Base-by-base conservation (phyloP, 2,329 filamentous ascomycete genomes). In the Westerdykella aurantiaca region DNA sequence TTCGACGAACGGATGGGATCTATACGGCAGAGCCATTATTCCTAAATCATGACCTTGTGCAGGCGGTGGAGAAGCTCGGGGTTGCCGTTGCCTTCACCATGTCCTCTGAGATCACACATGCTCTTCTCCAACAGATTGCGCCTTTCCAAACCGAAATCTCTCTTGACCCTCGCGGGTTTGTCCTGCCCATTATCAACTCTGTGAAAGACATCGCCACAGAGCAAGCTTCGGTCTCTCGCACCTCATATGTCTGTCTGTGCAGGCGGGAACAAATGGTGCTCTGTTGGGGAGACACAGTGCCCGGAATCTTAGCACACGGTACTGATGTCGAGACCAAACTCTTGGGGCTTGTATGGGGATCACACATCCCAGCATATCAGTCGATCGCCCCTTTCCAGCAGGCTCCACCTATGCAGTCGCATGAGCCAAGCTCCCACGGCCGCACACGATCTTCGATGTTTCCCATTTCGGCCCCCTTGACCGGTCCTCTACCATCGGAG, bases 181-280 rank as follows among this genome's bases (percentile, higher is more conserved):
- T 70, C 41, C 59, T 74, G 4, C 72, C 74, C 45, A 63, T 76
- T 22, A 60, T 72, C 39, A 71, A 74, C 31, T 73, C 68, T 1
- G 60, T 74, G 39, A 58, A 57, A 5, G 64, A 68, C 29, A 65
- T 70, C 39, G 63, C 61, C 5, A 63, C 67, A 12, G 48, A 41
- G 13, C 53, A 46, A 34, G 64, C 69, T 4, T 35, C 39, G 31
- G 60, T 85, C 4, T 74, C 84, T 42, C 88, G 87, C 63, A 80
- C 86, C 60, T 85, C 89, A 60, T 88, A 86, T 55, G 85, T 85
- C 5, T 86, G 86, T n/a, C 88, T 90, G 58, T 78, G 89, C 39
- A 82, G 83, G 2, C 80, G 79, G 0, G 83, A 88, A 50, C 79
- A 79, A 4, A 71, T 89, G 11, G 71, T 90, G 1, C 72, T 90